Conservation (phyloP, 768 basidiomycete genomes). For the Pleurotus giganteus region DNA sequence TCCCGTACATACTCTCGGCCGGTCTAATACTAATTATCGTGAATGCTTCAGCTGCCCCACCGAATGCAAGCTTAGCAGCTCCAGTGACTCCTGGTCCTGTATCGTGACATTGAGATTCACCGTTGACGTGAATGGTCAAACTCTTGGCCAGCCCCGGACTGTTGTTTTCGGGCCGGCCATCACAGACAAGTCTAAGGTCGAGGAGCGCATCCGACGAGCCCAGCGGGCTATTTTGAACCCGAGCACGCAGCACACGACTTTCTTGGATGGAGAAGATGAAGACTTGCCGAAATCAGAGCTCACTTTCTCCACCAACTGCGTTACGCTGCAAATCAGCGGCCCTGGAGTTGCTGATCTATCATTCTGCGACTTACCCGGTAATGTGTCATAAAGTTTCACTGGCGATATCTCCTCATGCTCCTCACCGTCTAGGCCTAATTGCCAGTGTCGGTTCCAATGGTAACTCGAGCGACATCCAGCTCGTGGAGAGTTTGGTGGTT, state of each 20-base stretch:
- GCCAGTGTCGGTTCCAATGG: constrained; percentile 50
- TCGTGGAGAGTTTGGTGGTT: constrained; percentile 56
- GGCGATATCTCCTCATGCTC: neutral
- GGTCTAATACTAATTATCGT: neutral
- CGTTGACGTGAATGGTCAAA: constrained; percentile 35
- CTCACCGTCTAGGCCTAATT: constrained; percentile 45
- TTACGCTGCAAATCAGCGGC: constrained; percentile 59
- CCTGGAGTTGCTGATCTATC: constrained; percentile 60
- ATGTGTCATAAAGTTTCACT: too few species aligned
- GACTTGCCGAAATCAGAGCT: constrained; percentile 20
- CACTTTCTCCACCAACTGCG: constrained; percentile 55
- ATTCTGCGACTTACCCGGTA: too few species aligned
- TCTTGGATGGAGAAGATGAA: constrained; percentile 37
- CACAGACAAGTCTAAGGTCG: constrained; percentile 49
- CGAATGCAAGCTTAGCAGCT: constrained; percentile 50
- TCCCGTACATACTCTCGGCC: neutral
- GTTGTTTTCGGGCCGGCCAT: constrained; percentile 49
- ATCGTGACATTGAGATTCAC: constrained; percentile 44
- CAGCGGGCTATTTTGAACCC: constrained; percentile 69
- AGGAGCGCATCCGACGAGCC: constrained; percentile 65
- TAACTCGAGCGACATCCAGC: constrained; percentile 53
- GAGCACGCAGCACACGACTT: constrained; percentile 24
- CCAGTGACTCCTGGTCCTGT: constrained; percentile 45
- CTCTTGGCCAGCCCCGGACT: constrained; percentile 35
- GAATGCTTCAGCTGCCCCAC: constrained; percentile 47